Evolutionary conservation across 495 filamentous ascomycete species (phyloP), one percentile per base, ranked within the genome.

Genomic region (Penicillium bialowiezense): DNA sequence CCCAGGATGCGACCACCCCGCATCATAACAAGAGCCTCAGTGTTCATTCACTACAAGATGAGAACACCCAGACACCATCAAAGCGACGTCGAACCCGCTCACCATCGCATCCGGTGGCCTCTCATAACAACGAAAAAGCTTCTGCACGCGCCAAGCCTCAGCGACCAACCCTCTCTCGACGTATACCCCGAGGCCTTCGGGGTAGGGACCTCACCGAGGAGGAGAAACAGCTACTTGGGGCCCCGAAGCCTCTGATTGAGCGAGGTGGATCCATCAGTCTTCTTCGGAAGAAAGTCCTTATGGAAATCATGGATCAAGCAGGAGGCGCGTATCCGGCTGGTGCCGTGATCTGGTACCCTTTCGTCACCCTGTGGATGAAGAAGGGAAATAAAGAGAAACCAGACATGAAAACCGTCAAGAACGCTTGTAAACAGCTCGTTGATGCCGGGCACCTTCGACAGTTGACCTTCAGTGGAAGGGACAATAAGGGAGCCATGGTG

Each of bases 261-360:
- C 60, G 62, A 44, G 65, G 71, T 18, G 80, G 81, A 17, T 75
- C 73, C 5, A 60, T 79, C 18, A 68, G 63, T 8, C 47, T 74
- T 32, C 54, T 77, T 33, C 73, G 83, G 6, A 78, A 75, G 33
- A 79, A 81, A 17, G 84, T 91, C 32, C 74, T 96, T 34, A 69
- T 85, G 52, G 80, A 88, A 36, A 71, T 95, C 23, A 61, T 95
- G 7, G 73, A 86, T 21, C 78, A 75, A 37, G 87, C 86, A 52
- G 71, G 75, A 29, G 89, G 89, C 3, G 83, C 88, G 3, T 91
- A 88, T 48, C 88, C 88, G 9, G 82, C 84, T 19, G 80, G 84
- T n/a, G 75, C 76, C 44, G 83, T 88, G 38, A 70, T 97, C 3
- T 87, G 82, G 66, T 79, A 82, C 55, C 83, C 88, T n/a, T 82